Base-by-base conservation (phyloP, 1,284 basidiomycete genomes). In the Cerrena zonata region DNA sequence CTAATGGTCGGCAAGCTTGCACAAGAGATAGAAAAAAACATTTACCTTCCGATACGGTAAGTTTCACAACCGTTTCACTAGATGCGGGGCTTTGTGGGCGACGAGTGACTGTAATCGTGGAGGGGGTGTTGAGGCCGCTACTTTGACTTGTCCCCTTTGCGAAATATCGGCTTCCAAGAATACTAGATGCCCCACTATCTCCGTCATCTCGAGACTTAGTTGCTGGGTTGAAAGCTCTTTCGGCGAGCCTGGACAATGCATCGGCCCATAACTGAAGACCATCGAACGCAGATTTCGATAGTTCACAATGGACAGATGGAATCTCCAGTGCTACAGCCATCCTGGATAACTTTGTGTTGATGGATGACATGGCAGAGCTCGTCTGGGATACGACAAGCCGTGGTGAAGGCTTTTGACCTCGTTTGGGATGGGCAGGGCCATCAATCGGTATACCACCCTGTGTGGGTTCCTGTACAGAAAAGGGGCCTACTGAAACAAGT, bases 131-230 rank as follows among this genome's bases (percentile, higher is more conserved):
- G 21, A 69, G 67, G 38, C 66, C 73, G 42, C 70, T 71, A 41
- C 53, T 53, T 26, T 59, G 52, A 57, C 70, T 72, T 38, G 73
- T 76, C 34, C 79, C 77, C 50, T 77, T 78, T 0, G 79, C 76
- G 57, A 94, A 93, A 67, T 84, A 94, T 27, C 83, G 79, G 61
- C 90, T 93, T 15, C 91, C 91, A 52, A 93, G 88, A 53, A 94
- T 68, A 64, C 83, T 90, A 3, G 84, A 68, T 55, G 86, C 78
- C 50, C 73, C 75, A 52, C 80, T 78, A 55, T 69, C 66, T 37
- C 72, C 68, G 2, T 23, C 13, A 45, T 68, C 61, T 53, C 69
- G 58, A 5, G 55, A 22, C 11, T 59, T 55, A 2, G 52, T 48
- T 2, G 61, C 59, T 0, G 51, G 37, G 21, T 53, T 47, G 38